These are phyloP conservation scores for Brassica nigra DNA, from an alignment of 345 rosid species.

Conservation along the genomic window DNA sequence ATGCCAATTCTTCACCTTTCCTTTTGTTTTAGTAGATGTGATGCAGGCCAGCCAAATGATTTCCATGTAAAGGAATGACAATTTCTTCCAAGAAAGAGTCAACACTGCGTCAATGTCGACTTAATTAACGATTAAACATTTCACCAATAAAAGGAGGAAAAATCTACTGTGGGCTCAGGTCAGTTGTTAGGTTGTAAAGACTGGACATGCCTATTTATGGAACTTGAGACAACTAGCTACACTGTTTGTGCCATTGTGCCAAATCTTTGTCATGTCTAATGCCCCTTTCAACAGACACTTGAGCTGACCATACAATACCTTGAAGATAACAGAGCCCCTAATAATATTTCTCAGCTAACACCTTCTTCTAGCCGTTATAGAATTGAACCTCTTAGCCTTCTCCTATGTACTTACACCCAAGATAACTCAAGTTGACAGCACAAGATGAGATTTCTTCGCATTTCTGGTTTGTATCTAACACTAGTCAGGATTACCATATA, in stretches of 20 bases:
- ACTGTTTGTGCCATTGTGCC: neutral
- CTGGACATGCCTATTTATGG: neutral
- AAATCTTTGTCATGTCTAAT: neutral
- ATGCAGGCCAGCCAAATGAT: neutral
- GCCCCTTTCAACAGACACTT: neutral
- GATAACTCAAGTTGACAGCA: neutral
- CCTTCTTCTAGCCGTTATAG: neutral
- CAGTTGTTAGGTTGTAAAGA: neutral
- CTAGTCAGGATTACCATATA: neutral
- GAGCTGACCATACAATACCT: neutral
- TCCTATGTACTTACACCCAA: neutral
- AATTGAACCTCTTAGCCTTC: neutral
- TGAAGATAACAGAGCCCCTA: neutral
- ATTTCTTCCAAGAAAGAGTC: neutral
- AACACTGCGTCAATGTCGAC: neutral
- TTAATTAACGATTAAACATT: neutral
- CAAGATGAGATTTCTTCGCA: neutral
- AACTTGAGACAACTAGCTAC: neutral
- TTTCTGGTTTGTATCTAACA: neutral
- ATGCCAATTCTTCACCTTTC: neutral
- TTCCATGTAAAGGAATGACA: neutral
- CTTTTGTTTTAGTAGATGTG: neutral
- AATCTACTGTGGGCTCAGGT: neutral
- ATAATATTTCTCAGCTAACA: neutral
- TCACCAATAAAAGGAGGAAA: neutral